phyloP scores from a whole-genome alignment of 2,329 filamentous ascomycete species.

The Diaporthe citriasiana region DNA sequence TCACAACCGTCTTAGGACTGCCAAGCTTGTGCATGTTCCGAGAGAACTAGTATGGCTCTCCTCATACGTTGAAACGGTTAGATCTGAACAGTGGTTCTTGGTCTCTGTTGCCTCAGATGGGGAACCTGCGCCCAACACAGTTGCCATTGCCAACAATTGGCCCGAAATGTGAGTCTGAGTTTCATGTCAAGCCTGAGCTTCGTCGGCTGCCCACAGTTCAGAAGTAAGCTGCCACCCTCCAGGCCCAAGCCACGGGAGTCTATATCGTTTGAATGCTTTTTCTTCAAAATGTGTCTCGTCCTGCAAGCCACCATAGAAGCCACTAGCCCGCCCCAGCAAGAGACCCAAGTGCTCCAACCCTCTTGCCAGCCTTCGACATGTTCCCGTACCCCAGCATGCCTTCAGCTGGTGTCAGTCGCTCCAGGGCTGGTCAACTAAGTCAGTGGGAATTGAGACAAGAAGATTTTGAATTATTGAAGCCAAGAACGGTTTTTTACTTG shows the following conservation, averaged over 20 bases:
- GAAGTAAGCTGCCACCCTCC: neutral
- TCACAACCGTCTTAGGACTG: neutral
- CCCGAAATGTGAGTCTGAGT: too few species aligned
- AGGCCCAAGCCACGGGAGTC: neutral
- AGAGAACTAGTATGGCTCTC: too few species aligned
- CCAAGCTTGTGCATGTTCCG: neutral
- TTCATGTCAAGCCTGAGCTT: too few species aligned
- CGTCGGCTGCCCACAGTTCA: too few species aligned
- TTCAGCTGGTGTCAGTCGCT: neutral
- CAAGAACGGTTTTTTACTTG: neutral
- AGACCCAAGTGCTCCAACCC: neutral
- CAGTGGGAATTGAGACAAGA: neutral
- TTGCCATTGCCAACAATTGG: too few species aligned
- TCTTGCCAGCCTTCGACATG: neutral
- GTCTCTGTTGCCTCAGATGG: too few species aligned
- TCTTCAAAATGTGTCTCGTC: too few species aligned
- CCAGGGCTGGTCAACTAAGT: neutral
- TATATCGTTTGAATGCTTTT: too few species aligned
- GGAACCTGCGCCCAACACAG: too few species aligned
- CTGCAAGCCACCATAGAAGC: neutral
- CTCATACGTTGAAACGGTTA: too few species aligned
- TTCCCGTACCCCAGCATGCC: neutral
- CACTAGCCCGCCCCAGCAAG: neutral
- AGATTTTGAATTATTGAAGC: rapidly evolving
- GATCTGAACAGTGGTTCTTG: too few species aligned